A percentile compares a stretch with the other conserved stretches of the same genome.
Conservation (phyloP, 2,329 filamentous ascomycete species). For the Teratosphaeriaceae sp. region DNA sequence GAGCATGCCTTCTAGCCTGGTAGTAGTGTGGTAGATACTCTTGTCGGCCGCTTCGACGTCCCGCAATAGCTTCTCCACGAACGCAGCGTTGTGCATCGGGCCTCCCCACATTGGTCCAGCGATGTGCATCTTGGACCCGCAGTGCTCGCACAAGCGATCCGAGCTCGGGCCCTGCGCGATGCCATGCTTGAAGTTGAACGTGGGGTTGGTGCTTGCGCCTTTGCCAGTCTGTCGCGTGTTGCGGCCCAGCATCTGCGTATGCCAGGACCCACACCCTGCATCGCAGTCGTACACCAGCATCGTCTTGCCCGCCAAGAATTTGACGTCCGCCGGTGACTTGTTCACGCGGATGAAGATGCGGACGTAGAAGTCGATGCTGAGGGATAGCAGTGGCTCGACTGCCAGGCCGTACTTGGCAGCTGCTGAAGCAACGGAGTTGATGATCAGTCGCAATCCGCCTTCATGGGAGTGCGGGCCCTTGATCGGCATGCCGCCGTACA, state of each 20-base stretch:
- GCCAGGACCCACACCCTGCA: conserved; percentile 83
- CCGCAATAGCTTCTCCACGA: conserved; percentile 71
- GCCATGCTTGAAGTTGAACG: conserved; percentile 67
- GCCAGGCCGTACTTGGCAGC: conserved; percentile 80
- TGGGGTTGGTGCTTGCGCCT: conserved; percentile 54
- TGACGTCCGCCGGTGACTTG: conserved; percentile 77
- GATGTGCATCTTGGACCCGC: conserved; percentile 77
- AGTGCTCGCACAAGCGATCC: conserved; percentile 68
- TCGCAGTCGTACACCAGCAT: conserved; percentile 94
- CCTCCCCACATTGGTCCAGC: conserved; percentile 94
- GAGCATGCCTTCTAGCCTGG: conserved; percentile 85
- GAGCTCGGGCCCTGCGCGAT: conserved; percentile 65
- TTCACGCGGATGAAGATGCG: conserved; percentile 79
- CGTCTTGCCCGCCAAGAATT: conserved; percentile 81
- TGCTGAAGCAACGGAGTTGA: conserved; percentile 72
- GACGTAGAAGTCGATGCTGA: conserved; percentile 94
- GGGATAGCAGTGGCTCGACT: conserved; percentile 83
- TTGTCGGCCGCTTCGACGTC: conserved; percentile 61
- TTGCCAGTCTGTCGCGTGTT: conserved; percentile 63
- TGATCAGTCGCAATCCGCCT: conserved; percentile 75
- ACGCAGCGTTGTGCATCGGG: conserved; percentile 74
- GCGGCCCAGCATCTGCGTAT: conserved; percentile 69
- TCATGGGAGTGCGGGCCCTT: conserved; percentile 86
- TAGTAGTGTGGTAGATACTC: conserved; percentile 69
- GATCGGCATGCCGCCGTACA: conserved; percentile 86